A percentile compares a stretch with the other conserved stretches of the same genome.
These are phyloP conservation scores for Fraxinus dipetala DNA, from an alignment of 305 asterid genomes.

Conservation along the genomic window DNA sequence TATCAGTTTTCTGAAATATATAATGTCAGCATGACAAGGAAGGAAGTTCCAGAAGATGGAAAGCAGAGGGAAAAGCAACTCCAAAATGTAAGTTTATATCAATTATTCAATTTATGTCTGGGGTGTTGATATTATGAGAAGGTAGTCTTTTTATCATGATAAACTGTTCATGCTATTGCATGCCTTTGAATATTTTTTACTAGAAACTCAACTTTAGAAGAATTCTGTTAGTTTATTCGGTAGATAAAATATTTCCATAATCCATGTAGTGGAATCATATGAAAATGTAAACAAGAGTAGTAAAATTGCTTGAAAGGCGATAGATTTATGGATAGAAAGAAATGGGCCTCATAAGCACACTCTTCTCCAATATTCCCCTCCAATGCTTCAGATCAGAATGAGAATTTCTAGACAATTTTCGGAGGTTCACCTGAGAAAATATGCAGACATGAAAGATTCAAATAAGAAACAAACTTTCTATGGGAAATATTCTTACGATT, in stretches of 20 bases:
- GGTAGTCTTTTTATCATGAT: background rate
- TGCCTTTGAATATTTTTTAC: background rate
- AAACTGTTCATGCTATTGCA: background rate
- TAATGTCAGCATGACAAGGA: conserved; percentile 37
- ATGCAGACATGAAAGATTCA: background rate
- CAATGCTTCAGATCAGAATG: conserved; percentile 1
- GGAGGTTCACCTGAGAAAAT: background rate
- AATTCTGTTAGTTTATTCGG: background rate
- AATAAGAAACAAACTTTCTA: background rate
- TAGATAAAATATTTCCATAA: background rate
- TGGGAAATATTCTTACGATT: background rate
- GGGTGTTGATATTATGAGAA: background rate
- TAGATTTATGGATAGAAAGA: background rate
- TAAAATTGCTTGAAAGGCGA: conserved; percentile 3
- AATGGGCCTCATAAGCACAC: background rate
- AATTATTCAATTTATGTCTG: background rate
- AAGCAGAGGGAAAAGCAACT: conserved; percentile 39
- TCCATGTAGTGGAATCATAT: background rate
- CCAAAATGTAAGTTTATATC: conserved; percentile 52
- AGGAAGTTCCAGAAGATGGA: conserved; percentile 31
- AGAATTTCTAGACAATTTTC: background rate
- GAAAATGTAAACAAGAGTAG: background rate
- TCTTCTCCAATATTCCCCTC: background rate
- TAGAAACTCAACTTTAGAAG: background rate
- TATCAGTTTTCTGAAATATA: conserved; percentile 28